Evolutionary conservation across 2,329 filamentous ascomycete genomes (phyloP).

Genomic region (Alternaria hordeiaustralica): DNA sequence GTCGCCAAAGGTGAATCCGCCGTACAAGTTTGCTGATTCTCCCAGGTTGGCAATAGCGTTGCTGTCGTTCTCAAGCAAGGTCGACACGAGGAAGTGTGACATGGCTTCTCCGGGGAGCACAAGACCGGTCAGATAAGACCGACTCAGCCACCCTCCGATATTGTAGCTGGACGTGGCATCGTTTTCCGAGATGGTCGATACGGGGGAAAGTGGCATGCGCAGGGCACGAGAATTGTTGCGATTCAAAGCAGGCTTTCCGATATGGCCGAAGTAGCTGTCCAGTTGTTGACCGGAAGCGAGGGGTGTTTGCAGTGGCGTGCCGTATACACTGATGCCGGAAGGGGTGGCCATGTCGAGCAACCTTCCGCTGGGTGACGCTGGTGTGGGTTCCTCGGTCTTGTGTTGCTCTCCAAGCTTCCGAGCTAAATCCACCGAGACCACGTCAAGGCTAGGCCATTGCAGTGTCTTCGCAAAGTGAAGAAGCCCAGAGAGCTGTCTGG

Average conservation of each 20-base stretch:
- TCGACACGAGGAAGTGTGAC: conserved; percentile 62
- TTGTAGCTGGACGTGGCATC: conserved; percentile 29
- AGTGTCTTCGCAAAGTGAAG: conserved; percentile 58
- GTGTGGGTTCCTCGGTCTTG: conserved; percentile 15
- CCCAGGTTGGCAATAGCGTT: conserved; percentile 57
- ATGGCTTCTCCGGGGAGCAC: conserved; percentile 62
- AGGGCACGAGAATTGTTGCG: conserved; percentile 40
- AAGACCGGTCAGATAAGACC: conserved; percentile 62
- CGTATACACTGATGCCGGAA: conserved; percentile 45
- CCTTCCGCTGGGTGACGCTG: conserved; percentile 27
- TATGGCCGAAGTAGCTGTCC: conserved; percentile 46
- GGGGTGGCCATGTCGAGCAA: conserved; percentile 35
- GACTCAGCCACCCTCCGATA: conserved; percentile 61
- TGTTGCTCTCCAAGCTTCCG: conserved; percentile 43
- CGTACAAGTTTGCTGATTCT: conserved; percentile 59
- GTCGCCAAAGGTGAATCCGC: conserved; percentile 60
- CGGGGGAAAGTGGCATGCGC: conserved; percentile 39
- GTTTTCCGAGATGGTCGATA: conserved; percentile 16
- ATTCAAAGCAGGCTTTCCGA: conserved; percentile 29
- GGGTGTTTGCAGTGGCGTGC: conserved; percentile 49
- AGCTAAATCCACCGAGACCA: conserved; percentile 47
- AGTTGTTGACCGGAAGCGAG: conserved; percentile 30
- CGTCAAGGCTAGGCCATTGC: conserved; percentile 56
- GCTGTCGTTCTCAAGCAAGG: conserved; percentile 62
- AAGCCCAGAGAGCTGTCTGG: conserved; percentile 57